Conservation (phyloP, 768 basidiomycete species). For the Russula brevipes region DNA sequence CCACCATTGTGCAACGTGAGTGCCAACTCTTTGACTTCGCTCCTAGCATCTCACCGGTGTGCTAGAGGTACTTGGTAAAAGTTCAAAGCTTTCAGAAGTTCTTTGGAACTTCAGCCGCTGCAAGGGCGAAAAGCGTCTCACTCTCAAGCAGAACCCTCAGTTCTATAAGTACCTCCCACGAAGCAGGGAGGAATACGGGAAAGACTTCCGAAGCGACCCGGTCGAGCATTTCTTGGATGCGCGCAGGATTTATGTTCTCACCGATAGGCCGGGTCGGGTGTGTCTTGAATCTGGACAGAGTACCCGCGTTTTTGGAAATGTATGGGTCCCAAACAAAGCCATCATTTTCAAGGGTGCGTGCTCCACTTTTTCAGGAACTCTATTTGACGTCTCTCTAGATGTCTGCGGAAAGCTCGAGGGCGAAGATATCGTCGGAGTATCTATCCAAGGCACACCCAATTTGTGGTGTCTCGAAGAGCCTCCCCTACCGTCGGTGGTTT, state of each 20-base stretch:
- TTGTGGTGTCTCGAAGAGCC: not conserved
- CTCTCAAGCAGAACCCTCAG: conserved; percentile 13
- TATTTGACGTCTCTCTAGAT: not conserved
- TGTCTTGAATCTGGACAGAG: not conserved
- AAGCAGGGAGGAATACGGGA: not conserved
- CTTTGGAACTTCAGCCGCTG: conserved; percentile 11
- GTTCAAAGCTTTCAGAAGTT: not conserved
- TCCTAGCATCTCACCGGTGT: not conserved
- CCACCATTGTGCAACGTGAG: conserved; percentile 3
- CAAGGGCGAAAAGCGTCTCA: not conserved
- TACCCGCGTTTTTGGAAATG: not conserved
- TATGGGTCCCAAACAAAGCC: not conserved
- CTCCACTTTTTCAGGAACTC: too few relatives aligned
- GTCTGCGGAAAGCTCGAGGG: not conserved
- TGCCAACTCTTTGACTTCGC: not conserved
- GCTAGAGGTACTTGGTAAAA: not conserved
- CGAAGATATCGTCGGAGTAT: not conserved
- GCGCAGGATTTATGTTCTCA: conserved; percentile 1
- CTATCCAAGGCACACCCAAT: not conserved
- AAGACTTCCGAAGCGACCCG: not conserved
- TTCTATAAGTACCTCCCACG: not conserved
- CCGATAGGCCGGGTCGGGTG: not conserved
- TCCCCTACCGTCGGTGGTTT: not conserved
- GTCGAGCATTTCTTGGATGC: not conserved
- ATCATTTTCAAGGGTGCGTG: conserved; percentile 10